Evolutionary conservation across 2,329 filamentous ascomycete genomes (phyloP), one percentile per base, ranked within the genome.

Genomic region (Alternaria sp.): DNA sequence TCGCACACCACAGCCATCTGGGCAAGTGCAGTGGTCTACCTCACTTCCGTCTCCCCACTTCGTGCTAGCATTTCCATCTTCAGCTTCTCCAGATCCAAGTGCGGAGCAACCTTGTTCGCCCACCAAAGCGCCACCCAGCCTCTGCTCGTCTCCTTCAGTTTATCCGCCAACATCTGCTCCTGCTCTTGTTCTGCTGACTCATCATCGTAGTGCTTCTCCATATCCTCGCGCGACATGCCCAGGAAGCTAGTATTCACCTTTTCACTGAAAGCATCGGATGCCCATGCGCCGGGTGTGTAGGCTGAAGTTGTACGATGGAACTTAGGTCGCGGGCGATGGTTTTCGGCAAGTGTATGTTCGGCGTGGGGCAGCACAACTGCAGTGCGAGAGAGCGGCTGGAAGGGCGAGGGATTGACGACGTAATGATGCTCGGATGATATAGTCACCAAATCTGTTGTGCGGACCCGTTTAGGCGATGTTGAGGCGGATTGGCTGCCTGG

Each of bases 211-310:
- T 28, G 25, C 30, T 40, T 46, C 13, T 60, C 49, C 25, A 61
- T 44, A 13, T 43, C 50, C 5, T 55, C n/a, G 45, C 49, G 55
- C n/a, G 32, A 12, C 19, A 53, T 21, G 15, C 44, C 36, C 26
- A 44, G 58, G 12, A 61, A 63, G 28, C 63, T 68, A 2, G 67
- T 70, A 30, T 67, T 57, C 12, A 58, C 57, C 32, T 68, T 70
- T 17, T 57, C 26, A 7, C 19, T 56, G 10, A 46, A 56, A 2
- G 56, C 59, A 2, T 25, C 19, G 0, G 67, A 68, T 12, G 66
- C 59, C 67, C 66, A 70, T 7, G 15, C 44, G 6, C 67, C 67
- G 1, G 63, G 61, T 11, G 23, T 19, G 32, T 70, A 68, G 11
- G 6, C 3, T 7, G 25, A 1, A 9, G 45, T 25, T 5, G 15